These are phyloP conservation scores for Castanea crenata DNA, from an alignment of 306 rosid genomes.

Conservation along the genomic window DNA sequence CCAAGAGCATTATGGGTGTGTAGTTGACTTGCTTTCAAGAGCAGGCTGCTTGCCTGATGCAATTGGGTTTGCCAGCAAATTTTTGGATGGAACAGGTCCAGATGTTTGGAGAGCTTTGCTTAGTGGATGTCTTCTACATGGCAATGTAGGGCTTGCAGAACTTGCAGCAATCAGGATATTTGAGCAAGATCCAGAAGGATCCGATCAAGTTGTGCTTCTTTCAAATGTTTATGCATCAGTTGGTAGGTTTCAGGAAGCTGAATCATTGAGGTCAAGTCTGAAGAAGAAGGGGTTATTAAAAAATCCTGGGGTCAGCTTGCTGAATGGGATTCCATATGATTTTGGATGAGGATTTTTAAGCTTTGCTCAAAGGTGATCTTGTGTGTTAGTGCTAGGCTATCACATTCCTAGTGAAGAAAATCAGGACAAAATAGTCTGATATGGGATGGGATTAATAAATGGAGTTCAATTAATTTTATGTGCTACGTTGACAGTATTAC, in stretches of 20 bases:
- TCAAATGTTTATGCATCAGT: conserved; percentile 19
- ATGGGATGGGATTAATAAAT: not conserved
- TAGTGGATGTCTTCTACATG: conserved; percentile 15
- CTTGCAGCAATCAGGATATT: not conserved
- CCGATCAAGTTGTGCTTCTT: conserved; percentile 8
- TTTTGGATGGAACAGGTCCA: conserved; percentile 1
- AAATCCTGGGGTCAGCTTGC: conserved; percentile 10
- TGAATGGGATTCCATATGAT: not conserved
- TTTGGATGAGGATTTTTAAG: not conserved
- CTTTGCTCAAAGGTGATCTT: not conserved
- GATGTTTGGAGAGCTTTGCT: conserved; percentile 20
- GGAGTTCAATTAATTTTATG: not conserved
- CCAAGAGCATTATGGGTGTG: conserved; percentile 14
- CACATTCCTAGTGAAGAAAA: not conserved
- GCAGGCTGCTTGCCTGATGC: conserved; percentile 15
- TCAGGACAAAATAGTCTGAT: not conserved
- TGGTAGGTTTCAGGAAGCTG: conserved; percentile 22
- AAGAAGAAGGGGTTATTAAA: conserved; percentile 1
- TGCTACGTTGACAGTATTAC: not conserved
- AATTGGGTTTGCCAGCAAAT: not conserved
- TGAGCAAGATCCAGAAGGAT: not conserved
- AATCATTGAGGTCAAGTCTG: conserved; percentile 4
- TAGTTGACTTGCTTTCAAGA: conserved; percentile 18
- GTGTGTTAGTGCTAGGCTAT: not conserved
- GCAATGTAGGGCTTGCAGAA: conserved; percentile 14